Percentiles rank a stretch among this genome's conserved stretches.
Evolutionary conservation across 441 rosid species (phyloP).

Genomic region (Adansonia grandidieri): DNA sequence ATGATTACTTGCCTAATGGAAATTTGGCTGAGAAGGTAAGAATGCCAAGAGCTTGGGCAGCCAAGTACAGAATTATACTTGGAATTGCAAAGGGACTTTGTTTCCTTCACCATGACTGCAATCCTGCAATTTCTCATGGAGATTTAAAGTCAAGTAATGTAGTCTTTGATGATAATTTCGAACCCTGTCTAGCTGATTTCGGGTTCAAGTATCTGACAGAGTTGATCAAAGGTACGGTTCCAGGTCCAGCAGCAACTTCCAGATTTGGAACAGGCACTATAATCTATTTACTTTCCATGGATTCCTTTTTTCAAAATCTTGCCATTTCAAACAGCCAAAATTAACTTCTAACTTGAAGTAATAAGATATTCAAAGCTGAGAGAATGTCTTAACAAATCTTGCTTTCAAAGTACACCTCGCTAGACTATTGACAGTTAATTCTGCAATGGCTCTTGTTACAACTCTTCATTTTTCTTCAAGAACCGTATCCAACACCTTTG

Average conservation of each 20-base stretch:
- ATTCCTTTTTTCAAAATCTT: constrained; percentile 4
- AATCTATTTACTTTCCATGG: constrained; percentile 17
- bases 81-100: constrained; percentile 82
- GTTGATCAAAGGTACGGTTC: constrained; percentile 44
- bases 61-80: constrained; percentile 58
- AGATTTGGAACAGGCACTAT: constrained; percentile 52
- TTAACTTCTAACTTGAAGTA: constrained; percentile 19
- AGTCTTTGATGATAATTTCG: constrained; percentile 72
- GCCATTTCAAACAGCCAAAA: constrained; percentile 27
- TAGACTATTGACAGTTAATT: background rate
- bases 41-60: constrained; percentile 63
- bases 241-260: constrained; percentile 36
- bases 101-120: constrained; percentile 92
- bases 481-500: too few species aligned
- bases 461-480: too few species aligned
- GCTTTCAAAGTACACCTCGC: background rate
- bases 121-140: constrained; percentile 89
- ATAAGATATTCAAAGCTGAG: background rate
- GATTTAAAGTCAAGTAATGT: constrained; percentile 71
- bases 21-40: constrained; percentile 66
- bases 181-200: constrained; percentile 72
- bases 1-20: constrained; percentile 75
- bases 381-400: constrained; percentile 7
- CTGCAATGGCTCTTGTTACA: background rate
- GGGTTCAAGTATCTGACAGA: constrained; percentile 60